Evolutionary conservation across 2,329 filamentous ascomycete species (phyloP).

Genomic region (Sclerotinia nivalis): DNA sequence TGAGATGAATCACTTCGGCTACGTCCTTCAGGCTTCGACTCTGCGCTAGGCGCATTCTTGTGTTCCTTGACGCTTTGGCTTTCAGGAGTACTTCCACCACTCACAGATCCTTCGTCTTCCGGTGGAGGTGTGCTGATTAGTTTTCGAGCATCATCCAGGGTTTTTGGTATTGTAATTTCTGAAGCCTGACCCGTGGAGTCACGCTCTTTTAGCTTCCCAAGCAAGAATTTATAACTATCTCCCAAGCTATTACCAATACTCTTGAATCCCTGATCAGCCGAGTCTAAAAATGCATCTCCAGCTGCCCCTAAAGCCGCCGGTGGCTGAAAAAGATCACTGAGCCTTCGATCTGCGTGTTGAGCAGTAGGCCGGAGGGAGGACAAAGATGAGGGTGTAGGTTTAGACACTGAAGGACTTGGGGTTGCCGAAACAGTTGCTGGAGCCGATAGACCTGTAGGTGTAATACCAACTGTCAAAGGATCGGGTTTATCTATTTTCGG

Average conservation of each 20-base stretch:
- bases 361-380: slow-evolving; percentile 38
- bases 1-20: slow-evolving; percentile 41
- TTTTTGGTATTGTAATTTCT: slow-evolving; percentile 72
- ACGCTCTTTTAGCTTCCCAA: slow-evolving; percentile 82
- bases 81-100: slow-evolving; percentile 54
- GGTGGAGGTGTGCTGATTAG: slow-evolving; percentile 74
- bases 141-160: slow-evolving; percentile 87
- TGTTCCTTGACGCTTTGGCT: slow-evolving; percentile 40
- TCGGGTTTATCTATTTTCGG: slow-evolving; percentile 43
- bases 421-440: slow-evolving; percentile 32
- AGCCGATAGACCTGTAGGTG: slow-evolving; percentile 38
- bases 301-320: slow-evolving; percentile 80
- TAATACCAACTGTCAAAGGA: slow-evolving; percentile 36
- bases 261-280: slow-evolving; percentile 88
- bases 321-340: slow-evolving; percentile 84
- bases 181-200: slow-evolving; percentile 50
- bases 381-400: slow-evolving; percentile 36
- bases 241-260: slow-evolving; percentile 88
- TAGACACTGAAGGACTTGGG: slow-evolving; percentile 42
- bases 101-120: slow-evolving; percentile 43
- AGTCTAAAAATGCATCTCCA: slow-evolving; percentile 80
- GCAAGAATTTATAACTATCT: slow-evolving; percentile 89
- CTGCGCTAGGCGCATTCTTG: not conserved
- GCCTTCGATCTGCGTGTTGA: slow-evolving; percentile 65
- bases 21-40: slow-evolving; percentile 23